Evolutionary conservation across 2,329 filamentous ascomycete species (phyloP).

Genomic region (Pseudogymnoascus sp.): DNA sequence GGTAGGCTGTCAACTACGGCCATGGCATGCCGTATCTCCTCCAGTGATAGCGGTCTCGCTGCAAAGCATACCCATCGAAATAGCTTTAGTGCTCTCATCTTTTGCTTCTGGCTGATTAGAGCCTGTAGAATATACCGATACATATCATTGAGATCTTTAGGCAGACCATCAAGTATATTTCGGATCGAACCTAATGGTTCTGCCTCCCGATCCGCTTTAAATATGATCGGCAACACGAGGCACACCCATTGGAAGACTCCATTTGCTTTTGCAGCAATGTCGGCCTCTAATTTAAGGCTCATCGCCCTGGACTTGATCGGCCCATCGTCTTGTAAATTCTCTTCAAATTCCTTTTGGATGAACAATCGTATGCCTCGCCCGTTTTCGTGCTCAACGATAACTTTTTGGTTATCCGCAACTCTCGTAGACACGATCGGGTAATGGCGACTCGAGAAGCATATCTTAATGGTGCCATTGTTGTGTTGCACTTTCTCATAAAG

Average conservation of each 20-base stretch:
- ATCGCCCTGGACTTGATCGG: background rate
- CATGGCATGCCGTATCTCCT: background rate
- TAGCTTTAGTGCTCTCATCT: background rate
- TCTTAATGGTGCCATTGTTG: constrained; percentile 13
- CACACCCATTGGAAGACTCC: background rate
- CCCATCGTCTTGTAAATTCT: background rate
- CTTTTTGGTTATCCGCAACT: background rate
- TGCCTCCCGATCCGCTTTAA: background rate
- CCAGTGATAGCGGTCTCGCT: background rate
- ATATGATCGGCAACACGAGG: background rate
- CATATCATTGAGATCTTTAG: background rate
- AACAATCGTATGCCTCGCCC: background rate
- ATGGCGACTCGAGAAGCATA: constrained; percentile 25
- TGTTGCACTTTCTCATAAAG: constrained; percentile 14
- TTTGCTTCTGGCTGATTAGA: background rate
- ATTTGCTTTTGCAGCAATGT: background rate
- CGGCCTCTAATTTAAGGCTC: background rate
- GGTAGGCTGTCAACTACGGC: background rate
- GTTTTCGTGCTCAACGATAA: background rate
- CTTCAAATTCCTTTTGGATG: background rate
- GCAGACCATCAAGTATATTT: background rate
- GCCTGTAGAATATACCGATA: background rate
- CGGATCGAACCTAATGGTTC: background rate
- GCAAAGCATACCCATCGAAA: background rate
- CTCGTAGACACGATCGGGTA: constrained; percentile 16